These are phyloP conservation scores for Linanthus parryae DNA, from an alignment of 148 eudicot species.

Conservation along the genomic window DNA sequence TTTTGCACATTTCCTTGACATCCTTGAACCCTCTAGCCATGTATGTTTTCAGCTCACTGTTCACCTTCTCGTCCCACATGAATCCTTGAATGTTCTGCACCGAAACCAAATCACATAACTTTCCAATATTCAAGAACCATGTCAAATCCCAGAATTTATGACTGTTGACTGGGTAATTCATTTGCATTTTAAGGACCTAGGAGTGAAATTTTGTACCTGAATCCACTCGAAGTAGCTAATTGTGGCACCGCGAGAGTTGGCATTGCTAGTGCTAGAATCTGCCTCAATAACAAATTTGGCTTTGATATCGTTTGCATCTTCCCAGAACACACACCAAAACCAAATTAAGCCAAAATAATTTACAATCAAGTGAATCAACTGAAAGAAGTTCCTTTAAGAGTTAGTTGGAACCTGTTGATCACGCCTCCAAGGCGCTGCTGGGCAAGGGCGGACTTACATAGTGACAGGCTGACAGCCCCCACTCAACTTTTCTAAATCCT, in stretches of 20 bases:
- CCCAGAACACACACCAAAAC: slow-evolving; percentile 41
- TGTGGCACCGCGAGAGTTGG: slow-evolving; percentile 96
- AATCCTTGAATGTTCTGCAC: slow-evolving; percentile 95
- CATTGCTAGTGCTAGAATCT: slow-evolving; percentile 79
- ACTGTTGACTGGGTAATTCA: too few species aligned
- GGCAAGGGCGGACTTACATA: too few species aligned
- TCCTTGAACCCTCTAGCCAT: slow-evolving; percentile 71
- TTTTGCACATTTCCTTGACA: slow-evolving; percentile 82
- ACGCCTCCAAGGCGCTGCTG: slow-evolving; percentile 99
- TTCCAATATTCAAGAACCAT: too few species aligned
- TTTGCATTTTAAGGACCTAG: too few species aligned
- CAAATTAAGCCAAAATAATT: not conserved
- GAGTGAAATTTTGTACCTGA: slow-evolving; percentile 51
- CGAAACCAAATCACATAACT: too few species aligned
- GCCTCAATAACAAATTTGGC: slow-evolving; percentile 95
- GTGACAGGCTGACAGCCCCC: too few species aligned
- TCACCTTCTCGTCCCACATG: slow-evolving; percentile 98
- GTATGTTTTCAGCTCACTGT: slow-evolving; percentile 75
- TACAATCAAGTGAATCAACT: not conserved
- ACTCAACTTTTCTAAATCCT: too few species aligned
- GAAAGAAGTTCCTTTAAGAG: not conserved
- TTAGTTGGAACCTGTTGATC: slow-evolving; percentile 57
- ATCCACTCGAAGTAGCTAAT: slow-evolving; percentile 99
- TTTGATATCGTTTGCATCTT: slow-evolving; percentile 84
- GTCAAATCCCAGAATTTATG: too few species aligned